These are phyloP conservation scores for Diaporthe helianthi DNA, from an alignment of 2,329 filamentous ascomycete genomes.

Conservation along the genomic window DNA sequence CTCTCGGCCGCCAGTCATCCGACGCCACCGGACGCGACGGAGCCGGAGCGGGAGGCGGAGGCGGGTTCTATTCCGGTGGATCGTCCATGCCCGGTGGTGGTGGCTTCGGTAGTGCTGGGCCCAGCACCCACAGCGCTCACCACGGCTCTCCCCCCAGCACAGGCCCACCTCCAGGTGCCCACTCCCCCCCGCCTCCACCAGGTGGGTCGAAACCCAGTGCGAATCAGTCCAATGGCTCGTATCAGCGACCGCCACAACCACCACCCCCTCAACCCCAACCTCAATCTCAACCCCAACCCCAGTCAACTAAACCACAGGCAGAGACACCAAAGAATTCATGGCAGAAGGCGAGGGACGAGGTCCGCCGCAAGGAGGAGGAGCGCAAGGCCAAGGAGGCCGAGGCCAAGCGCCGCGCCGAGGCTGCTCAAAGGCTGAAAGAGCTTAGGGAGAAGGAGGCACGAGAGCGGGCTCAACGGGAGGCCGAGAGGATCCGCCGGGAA, in stretches of 20 bases:
- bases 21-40: slow-evolving; percentile 44
- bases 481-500: slow-evolving; percentile 29
- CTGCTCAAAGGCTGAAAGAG: slow-evolving; percentile 59
- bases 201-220: slow-evolving; percentile 36
- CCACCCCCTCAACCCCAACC: slow-evolving; percentile 35
- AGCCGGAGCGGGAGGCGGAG: slow-evolving; percentile 32
- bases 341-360: slow-evolving; percentile 75
- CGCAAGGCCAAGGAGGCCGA: slow-evolving; percentile 67
- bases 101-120: slow-evolving; percentile 34
- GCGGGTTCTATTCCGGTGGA: slow-evolving; percentile 35
- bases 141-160: slow-evolving; percentile 43
- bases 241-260: slow-evolving; percentile 37
- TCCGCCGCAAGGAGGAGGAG: slow-evolving; percentile 67
- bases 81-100: slow-evolving; percentile 32
- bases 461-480: slow-evolving; percentile 49
- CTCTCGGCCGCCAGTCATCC: slow-evolving; percentile 70
- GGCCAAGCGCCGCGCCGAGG: slow-evolving; percentile 64
- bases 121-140: slow-evolving; percentile 38
- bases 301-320: slow-evolving; percentile 36
- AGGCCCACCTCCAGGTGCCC: slow-evolving; percentile 41
- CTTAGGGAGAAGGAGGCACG: slow-evolving; percentile 63
- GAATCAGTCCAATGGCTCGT: slow-evolving; percentile 39
- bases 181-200: slow-evolving; percentile 34
- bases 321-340: slow-evolving; percentile 59
- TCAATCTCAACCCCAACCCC: slow-evolving; percentile 36